A percentile compares a stretch with the other conserved stretches of the same genome.
Evolutionary conservation across 495 filamentous ascomycete genomes (phyloP).

Genomic region (Pseudevernia furfuracea): DNA sequence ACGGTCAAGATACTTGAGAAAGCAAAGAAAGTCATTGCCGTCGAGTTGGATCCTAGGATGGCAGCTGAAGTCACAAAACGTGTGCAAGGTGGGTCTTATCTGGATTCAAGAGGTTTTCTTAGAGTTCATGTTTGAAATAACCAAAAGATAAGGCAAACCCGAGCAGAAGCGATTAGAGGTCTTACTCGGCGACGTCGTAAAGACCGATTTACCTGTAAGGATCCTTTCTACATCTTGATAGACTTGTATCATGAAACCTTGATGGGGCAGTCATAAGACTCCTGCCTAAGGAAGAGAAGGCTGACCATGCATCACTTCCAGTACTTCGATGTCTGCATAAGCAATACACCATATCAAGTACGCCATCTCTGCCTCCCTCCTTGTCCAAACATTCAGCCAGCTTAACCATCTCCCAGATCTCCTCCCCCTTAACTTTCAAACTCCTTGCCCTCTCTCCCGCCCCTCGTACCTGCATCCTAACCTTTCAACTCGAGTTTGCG

Average conservation of each 20-base stretch:
- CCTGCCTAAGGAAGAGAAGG: neutral
- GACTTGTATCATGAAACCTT: neutral
- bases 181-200: constrained; percentile 87
- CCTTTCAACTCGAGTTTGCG: constrained; percentile 80
- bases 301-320: neutral
- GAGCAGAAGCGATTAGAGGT: constrained; percentile 74
- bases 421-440: constrained; percentile 82
- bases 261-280: neutral
- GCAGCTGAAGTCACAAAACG: constrained; percentile 93
- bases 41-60: constrained; percentile 94
- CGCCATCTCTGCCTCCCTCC: neutral
- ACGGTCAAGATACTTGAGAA: constrained; percentile 83
- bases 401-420: constrained; percentile 51
- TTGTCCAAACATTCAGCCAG: neutral
- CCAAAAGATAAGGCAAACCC: constrained; percentile 57
- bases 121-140: neutral
- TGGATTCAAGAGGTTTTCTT: neutral
- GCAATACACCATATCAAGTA: constrained; percentile 84
- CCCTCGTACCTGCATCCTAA: constrained; percentile 72
- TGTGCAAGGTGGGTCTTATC: constrained; percentile 35
- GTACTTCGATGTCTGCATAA: constrained; percentile 84
- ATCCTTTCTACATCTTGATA: neutral
- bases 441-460: constrained; percentile 71
- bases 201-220: constrained; percentile 60
- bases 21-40: constrained; percentile 78